Conservation (phyloP, 2,329 filamentous ascomycete genomes). For the Fusarium xyrophilum region DNA sequence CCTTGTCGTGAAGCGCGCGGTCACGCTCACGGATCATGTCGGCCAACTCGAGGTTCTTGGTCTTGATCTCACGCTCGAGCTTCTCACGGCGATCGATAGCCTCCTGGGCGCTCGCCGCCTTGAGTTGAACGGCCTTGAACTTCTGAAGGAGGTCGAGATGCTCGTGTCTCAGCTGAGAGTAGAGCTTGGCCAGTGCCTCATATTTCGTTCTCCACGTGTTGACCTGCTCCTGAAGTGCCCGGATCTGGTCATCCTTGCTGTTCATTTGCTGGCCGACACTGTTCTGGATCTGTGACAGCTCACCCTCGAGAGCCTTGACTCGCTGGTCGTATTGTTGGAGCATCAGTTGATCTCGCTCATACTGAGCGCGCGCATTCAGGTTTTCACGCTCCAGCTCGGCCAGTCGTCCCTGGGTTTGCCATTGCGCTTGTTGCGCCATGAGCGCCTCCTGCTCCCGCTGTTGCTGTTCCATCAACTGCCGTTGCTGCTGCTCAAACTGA, state of each 20-base stretch:
- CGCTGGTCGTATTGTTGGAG: conserved; percentile 95
- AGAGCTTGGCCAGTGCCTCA: conserved; percentile 93
- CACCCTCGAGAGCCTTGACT: conserved; percentile 89
- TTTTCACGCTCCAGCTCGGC: conserved; percentile 96
- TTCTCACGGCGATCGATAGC: conserved; percentile 95
- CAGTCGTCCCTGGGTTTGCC: conserved; percentile 94
- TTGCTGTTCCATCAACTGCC: conserved; percentile 86
- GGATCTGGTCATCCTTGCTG: conserved; percentile 94
- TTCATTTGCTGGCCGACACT: conserved; percentile 85
- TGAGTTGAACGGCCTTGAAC: conserved; percentile 94
- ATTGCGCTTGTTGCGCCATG: conserved; percentile 84
- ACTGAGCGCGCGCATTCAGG: conserved; percentile 90
- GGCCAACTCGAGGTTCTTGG: conserved; percentile 97
- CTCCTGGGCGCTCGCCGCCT: conserved; percentile 95
- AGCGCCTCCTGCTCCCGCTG: conserved; percentile 89
- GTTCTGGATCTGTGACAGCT: conserved; percentile 80
- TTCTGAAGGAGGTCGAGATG: conserved; percentile 94
- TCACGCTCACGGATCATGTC: conserved; percentile 99
- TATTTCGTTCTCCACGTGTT: conserved; percentile 99
- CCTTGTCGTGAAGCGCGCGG: conserved; percentile 89
- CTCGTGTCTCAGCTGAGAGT: conserved; percentile 93
- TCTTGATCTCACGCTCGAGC: conserved; percentile 96
- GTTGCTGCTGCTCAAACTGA: conserved; percentile 97
- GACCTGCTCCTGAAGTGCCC: conserved; percentile 91
- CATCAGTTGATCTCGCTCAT: conserved; percentile 96